Base-by-base conservation (phyloP, 352 stramenopile genomes). In the Globisporangium acanthophoron region DNA sequence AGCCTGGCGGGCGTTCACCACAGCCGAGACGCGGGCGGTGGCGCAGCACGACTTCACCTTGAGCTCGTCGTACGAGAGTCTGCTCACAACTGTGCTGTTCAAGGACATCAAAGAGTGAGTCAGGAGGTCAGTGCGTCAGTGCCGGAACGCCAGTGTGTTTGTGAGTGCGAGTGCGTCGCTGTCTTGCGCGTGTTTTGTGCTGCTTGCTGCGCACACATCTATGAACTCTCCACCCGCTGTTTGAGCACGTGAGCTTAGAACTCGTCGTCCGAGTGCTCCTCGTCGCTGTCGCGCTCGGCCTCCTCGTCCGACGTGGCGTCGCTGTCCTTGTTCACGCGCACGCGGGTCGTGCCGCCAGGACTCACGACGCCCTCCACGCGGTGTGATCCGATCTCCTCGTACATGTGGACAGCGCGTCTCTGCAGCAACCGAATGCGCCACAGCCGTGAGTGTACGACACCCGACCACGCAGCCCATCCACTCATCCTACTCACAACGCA, bases 311-410 rank as follows among this genome's bases (percentile, higher is more conserved):
- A 84, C 5, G 71, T 83, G 39, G 66, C 71, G 15, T 83, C 78
- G 29, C 56, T 62, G 47, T 62, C 56, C 51, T 75, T 78, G 24
- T 84, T 71, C 12, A 92, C 58, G 11, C 67, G 70, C 54, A 92
- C 69, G n/a, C 64, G 69, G 2, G 78, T 80, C 20, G 81, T 92
- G 51, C 81, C 81, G 46, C 70, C 70, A 39, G 81, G 81, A 56
- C 76, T 88, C 40, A 90, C 68, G 20, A 78, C 65, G 15, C 64
- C 79, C 40, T 85, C 73, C 9, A 92, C n/a, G 3, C 65, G 64
- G 48, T 76, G 77, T 0, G 63, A 68, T 2, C 79, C 77, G 4
- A 76, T 57, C 33, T 80, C 73, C 49, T 78, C 62, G 29, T 70
- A 62, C 53, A 88, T 67, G 61, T 78, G 71, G 12, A 88, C 73